Evolutionary conservation across 371 early-diverging fungal genomes (phyloP).

Genomic region (Coemansia sp.): DNA sequence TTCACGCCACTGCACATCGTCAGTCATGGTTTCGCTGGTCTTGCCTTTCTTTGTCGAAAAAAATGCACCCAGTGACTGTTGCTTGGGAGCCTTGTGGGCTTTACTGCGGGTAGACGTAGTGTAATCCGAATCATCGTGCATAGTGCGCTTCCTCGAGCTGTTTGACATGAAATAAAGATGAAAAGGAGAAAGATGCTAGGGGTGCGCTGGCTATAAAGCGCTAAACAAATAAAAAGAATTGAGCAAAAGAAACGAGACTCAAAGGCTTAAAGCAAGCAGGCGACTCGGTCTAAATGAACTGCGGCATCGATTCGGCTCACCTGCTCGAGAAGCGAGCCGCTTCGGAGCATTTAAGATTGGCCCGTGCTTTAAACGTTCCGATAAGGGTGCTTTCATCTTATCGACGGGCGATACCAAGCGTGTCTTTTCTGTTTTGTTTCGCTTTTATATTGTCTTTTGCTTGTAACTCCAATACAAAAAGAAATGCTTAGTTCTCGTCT

Average conservation of each 20-base stretch:
- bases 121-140: constrained; percentile 5
- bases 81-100: constrained; percentile 16
- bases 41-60: constrained; percentile 23
- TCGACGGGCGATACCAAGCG: background rate
- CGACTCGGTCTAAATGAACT: background rate
- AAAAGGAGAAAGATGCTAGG: background rate
- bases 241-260: background rate
- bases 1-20: constrained; percentile 31
- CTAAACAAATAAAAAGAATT: background rate
- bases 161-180: constrained; percentile 2
- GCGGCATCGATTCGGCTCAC: background rate
- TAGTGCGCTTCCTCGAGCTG: constrained; percentile 5
- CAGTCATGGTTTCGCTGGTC: background rate
- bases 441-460: background rate
- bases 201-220: background rate
- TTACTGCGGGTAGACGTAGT: background rate
- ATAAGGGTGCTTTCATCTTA: background rate
- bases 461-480: constrained; percentile 3
- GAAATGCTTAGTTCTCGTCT: constrained; percentile 39
- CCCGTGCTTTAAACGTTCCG: constrained; percentile 8
- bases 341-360: constrained; percentile 3
- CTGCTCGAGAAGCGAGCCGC: background rate
- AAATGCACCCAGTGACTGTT: constrained; percentile 25
- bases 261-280: background rate
- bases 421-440: background rate